These are phyloP conservation scores for Mycosphaerella arachidis DNA, from an alignment of 2,329 filamentous ascomycete species.

Conservation along the genomic window DNA sequence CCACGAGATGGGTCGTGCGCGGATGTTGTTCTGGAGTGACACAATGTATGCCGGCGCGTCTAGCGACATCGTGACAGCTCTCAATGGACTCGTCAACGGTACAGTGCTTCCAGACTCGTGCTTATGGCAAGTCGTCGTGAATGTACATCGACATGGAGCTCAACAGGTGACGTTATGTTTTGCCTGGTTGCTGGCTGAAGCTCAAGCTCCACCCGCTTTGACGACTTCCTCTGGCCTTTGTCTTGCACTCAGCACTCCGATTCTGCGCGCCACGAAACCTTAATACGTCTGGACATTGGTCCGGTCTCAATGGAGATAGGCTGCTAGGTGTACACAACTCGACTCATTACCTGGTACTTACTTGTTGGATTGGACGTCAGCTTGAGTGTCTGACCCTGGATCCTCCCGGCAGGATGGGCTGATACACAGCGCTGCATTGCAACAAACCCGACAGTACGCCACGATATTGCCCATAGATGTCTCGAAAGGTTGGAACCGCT, in stretches of 20 bases:
- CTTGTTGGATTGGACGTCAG: background rate
- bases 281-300: background rate
- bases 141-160: background rate
- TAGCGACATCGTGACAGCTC: slow-evolving; percentile 65
- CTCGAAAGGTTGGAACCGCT: slow-evolving; percentile 4
- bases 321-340: background rate
- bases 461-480: background rate
- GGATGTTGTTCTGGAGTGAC: slow-evolving; percentile 94
- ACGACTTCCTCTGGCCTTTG: background rate
- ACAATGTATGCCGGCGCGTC: slow-evolving; percentile 84
- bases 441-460: background rate
- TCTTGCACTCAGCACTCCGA: background rate
- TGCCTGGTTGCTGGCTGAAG: background rate
- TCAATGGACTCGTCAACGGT: background rate
- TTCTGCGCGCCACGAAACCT: background rate
- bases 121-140: background rate
- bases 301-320: background rate
- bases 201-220: background rate
- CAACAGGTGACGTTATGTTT: background rate
- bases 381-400: background rate
- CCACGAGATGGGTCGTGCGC: slow-evolving; percentile 93
- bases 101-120: background rate
- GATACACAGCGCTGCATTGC: background rate
- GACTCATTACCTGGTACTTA: background rate
- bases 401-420: background rate